phyloP scores from a whole-genome alignment of 306 rosid species.

The Vigna reflexopilosa region DNA sequence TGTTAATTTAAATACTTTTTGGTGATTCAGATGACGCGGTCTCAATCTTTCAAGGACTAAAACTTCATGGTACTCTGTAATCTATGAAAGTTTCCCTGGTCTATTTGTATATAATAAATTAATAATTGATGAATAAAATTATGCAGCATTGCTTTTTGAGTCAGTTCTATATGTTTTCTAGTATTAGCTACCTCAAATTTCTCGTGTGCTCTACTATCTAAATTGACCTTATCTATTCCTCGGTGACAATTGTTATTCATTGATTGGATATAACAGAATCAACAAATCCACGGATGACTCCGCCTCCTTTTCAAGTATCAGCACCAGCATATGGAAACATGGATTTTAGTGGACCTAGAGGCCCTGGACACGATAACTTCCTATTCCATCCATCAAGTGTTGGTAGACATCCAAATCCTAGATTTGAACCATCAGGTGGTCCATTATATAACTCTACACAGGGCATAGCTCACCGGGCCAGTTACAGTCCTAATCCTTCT shows the following conservation, averaged over 20 bases:
- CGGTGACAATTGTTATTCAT: conserved; percentile 36
- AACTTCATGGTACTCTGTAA: not conserved
- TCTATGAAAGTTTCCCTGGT: conserved; percentile 4
- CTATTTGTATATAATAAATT: conserved; percentile 4
- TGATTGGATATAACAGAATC: conserved; percentile 56
- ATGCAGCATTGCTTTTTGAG: conserved; percentile 23
- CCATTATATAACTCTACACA: conserved; percentile 47
- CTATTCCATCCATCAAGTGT: conserved; percentile 50
- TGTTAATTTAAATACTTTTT: conserved; percentile 13
- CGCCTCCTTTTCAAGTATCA: conserved; percentile 49
- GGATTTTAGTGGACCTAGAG: conserved; percentile 59
- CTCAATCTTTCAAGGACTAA: conserved; percentile 22
- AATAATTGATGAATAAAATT: conserved; percentile 14
- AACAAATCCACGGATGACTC: conserved; percentile 55
- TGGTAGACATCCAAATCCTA: conserved; percentile 49
- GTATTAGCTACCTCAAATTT: conserved; percentile 23
- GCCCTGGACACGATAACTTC: conserved; percentile 47
- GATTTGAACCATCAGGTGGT: conserved; percentile 53
- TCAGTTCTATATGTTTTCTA: not conserved
- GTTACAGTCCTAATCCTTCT: conserved; percentile 57
- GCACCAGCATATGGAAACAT: conserved; percentile 54
- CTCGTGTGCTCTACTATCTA: not conserved
- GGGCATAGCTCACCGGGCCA: conserved; percentile 47
- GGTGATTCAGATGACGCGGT: not conserved
- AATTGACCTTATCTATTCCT: conserved; percentile 29